Base-by-base conservation (phyloP, 1,139 yeast species). In the Debaryomyces coudertii region DNA sequence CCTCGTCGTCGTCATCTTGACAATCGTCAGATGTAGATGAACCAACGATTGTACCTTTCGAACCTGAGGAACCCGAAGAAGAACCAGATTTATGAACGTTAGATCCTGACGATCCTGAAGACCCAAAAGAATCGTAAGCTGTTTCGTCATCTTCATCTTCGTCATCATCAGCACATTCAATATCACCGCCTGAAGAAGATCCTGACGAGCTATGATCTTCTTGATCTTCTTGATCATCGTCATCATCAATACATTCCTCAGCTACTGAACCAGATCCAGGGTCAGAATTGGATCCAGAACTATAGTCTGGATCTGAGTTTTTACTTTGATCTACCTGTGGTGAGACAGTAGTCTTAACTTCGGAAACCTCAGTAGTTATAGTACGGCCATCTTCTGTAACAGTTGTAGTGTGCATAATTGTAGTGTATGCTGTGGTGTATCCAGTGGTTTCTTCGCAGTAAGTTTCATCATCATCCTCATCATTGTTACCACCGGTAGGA, bases 271-370 rank as follows among this genome's bases (percentile, higher is more conserved):
- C 46, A 18, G 55, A 46, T 33, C 45, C 47, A 27, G 55, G 42
- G 22, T 50, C 51, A 29, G 59, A 47, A 40, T 50, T 48, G 36
- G 58, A 49, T 43, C 53, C 48, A 15, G 53, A 46, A 33, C 50
- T 38, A 11, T 48, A 44, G 44, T 50, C 45, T 18, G 24, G 18
- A 33, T 22, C 11, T 2, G 36, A 33, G 11, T 24, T 25, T 14
- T 33, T 15, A 12, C 20, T 18, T 29, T 15, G n/a, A 16, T 29
- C 16, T 14, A 48, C 42, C 36, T 40, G 33, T 29, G 43, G 43
- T 7, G 30, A 8, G 15, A 40, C 49, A 44, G 43, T 31, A 6
- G 31, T 33, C 15, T 11, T 4, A n/a, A 33, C 36, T 18, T 33
- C 36, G 23, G 55, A 45, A 42, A 51, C 40, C 35, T 51, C 33